phyloP scores from a whole-genome alignment of 1,284 basidiomycete species.

The Farysia itapuensis region DNA sequence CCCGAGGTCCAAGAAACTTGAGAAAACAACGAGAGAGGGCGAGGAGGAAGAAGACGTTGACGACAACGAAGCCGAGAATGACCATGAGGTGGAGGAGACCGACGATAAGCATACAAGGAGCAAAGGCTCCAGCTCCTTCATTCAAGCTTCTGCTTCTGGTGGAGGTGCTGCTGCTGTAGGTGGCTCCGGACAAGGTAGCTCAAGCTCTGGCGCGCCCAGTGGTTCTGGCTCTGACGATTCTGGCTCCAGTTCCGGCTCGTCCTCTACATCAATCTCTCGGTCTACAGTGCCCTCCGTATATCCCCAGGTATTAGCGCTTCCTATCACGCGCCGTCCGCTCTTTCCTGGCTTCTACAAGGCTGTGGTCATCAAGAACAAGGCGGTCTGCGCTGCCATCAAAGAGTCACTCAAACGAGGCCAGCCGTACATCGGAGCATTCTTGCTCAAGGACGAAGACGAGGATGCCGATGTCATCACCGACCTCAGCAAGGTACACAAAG shows the following conservation, averaged over 20 bases:
- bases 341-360: slow-evolving; percentile 90
- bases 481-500: slow-evolving; percentile 82
- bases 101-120: slow-evolving; percentile 6
- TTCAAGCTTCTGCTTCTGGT: slow-evolving; percentile 7
- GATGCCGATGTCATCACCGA: slow-evolving; percentile 92
- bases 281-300: slow-evolving; percentile 65
- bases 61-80: slow-evolving; percentile 22
- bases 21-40: slow-evolving; percentile 5
- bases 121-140: slow-evolving; percentile 19
- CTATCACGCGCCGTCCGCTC: slow-evolving; percentile 90
- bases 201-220: slow-evolving; percentile 7
- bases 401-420: slow-evolving; percentile 96
- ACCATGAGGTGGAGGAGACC: slow-evolving; percentile 4
- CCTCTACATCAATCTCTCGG: slow-evolving; percentile 40
- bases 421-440: slow-evolving; percentile 95
- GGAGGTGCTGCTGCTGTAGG: slow-evolving; percentile 9
- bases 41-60: slow-evolving; percentile 19
- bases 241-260: slow-evolving; percentile 17
- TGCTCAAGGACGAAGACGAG: slow-evolving; percentile 90
- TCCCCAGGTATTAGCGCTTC: slow-evolving; percentile 90
- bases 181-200: slow-evolving; percentile 7
- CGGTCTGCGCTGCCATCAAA: slow-evolving; percentile 90
- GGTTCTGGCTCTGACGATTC: slow-evolving; percentile 3
- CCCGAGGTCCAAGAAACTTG: slow-evolving; percentile 33
- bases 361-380: slow-evolving; percentile 64